Base-by-base conservation (phyloP, 345 rosid species). In the Arabidopsis suecica region DNA sequence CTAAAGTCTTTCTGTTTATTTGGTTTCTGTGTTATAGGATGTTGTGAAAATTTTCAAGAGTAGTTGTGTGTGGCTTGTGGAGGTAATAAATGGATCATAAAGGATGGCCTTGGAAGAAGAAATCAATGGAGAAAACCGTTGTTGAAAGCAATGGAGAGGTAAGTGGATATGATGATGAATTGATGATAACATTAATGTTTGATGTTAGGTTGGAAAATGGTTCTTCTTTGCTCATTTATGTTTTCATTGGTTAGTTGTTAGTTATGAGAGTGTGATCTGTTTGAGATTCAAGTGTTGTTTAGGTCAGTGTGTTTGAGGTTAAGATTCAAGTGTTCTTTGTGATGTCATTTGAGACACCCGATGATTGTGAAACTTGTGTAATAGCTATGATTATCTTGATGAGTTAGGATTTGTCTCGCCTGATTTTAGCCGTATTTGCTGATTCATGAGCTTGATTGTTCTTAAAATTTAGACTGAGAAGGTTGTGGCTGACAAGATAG, bases 51-150 rank as follows among this genome's bases (percentile, higher is more conserved):
- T 62, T 41, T 50, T 74, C 40, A 40, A 54, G 71, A 48, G 14
- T 64, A 58, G 72, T 61, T 69, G 73, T 56, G 74, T 49, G 76
- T 53, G 45, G 68, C 45, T 75, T 49, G 61, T 69, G 41, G 18
- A 45, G 37, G 20, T 61, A 11, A 30, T 32, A 47, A 45, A 93
- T 93, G 98, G 97, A 93, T 61, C 84, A 85, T 32, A 93, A 85
- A 73, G 61, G 87, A 25, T 89, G 98, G 98, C 85, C 86, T 61
- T 88, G 97, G 97, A 87, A 85, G 86, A 93, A 91, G 84, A 91
- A 83, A 83, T 82, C 94, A 7, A 49, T 80, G 2, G 97, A 89
- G 82, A 88, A 87, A 80, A 78, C 68, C 54, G 64, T 82, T 61
- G 76, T 57, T 51, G 77, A 66, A 78, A 73, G 75, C 30, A 74